Evolutionary conservation across 495 filamentous ascomycete species (phyloP), one percentile per base, ranked within the genome.

Genomic region (Neurospora terricola): DNA sequence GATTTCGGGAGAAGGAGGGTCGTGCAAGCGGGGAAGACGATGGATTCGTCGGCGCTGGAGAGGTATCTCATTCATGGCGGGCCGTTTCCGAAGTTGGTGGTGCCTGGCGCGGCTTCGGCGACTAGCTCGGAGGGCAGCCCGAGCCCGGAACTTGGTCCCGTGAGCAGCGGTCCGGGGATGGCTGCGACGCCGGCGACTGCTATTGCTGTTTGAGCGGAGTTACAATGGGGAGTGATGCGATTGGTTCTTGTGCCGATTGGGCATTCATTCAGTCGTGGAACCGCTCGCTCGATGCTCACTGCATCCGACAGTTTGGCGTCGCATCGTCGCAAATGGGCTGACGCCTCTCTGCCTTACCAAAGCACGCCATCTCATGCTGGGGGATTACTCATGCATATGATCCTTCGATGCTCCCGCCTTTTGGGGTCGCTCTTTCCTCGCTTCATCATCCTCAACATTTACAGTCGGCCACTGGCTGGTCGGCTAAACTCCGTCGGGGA

Each of bases 11-110:
- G 54, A 9, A 66, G 54, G 54, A 66, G 27, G 54, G 54, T 66
- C 3, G 54, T 66, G 54, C 77, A 76, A 54, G 77, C 78, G 39
- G 77, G 78, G 14, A 81, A 80, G 73, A 81, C 79, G 18, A 83
- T 85, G 76, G 82, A 82, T 75, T 82, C 79, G 45, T 68, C 73
- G 37, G 83, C 75, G 27, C 78, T 86, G 73, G 84, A 85, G 79
- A 76, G 76, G 16, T 86, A 82, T 40, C 72, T 85, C 14, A 78
- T 86, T 16, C 72, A 76, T 1, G 83, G 83, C 5, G 83, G 83
- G 0, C 69, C 76, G 5, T 86, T 83, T 74, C 84, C 84, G 14
- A 75, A 73, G 48, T 72, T 79, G 48, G 73, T 59, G 12, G 66
- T 59, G 6, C 59, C 38, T 16, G 68, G 66, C 37, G 21, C 21